Conservation (phyloP, 2,329 filamentous ascomycete species). For the Blastomyces parvus region DNA sequence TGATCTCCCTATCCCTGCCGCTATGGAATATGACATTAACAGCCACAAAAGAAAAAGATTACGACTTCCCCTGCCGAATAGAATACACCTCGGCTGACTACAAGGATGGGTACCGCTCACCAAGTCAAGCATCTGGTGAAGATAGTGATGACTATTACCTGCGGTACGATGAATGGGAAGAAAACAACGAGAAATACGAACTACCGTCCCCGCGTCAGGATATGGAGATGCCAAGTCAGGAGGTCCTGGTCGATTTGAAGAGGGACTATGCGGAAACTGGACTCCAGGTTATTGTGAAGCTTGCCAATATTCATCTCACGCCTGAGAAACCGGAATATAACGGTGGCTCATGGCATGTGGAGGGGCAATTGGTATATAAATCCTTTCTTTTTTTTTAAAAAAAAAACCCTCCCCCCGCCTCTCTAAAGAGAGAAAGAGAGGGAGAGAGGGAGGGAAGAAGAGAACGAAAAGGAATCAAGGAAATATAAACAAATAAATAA, state of each 20-base stretch:
- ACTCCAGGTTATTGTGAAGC: constrained; percentile 55
- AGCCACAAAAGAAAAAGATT: constrained; percentile 11
- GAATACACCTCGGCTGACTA: no score
- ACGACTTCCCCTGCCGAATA: no score
- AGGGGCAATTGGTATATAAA: constrained; percentile 36
- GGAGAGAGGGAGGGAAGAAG: no score
- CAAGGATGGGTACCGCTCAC: constrained; percentile 9
- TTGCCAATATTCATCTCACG: constrained; percentile 51
- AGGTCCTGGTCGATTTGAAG: constrained; percentile 15
- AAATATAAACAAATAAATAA: no score
- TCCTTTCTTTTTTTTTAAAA: not conserved
- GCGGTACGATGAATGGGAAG: constrained; percentile 8
- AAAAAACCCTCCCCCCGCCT: no score
- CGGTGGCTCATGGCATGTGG: constrained; percentile 37
- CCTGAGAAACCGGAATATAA: constrained; percentile 48
- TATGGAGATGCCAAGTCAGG: constrained; percentile 6
- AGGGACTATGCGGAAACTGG: constrained; percentile 30
- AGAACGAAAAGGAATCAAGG: no score
- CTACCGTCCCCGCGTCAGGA: no score
- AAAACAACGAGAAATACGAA: constrained; percentile 1
- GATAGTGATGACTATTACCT: constrained; percentile 11
- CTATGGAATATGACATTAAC: constrained; percentile 27
- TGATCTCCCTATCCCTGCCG: constrained; percentile 26
- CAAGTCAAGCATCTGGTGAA: constrained; percentile 7
- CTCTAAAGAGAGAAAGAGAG: no score